Percentiles rank a stretch among this genome's conserved stretches.
phyloP scores from a whole-genome alignment of 2,329 filamentous ascomycete genomes.

The Coniosporium tulheliwenetii region DNA sequence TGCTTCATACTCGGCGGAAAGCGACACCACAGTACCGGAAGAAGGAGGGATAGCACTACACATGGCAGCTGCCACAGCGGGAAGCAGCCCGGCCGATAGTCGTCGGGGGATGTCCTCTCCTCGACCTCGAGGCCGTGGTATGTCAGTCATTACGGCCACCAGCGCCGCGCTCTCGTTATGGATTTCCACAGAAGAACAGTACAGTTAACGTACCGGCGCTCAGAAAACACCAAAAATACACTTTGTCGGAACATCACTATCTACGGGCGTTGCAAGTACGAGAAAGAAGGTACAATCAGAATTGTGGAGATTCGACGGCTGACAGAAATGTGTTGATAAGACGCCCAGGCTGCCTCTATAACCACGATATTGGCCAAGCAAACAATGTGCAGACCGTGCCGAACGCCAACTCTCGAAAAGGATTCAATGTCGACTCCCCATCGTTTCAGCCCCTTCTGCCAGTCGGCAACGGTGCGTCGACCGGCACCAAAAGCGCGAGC shows the following conservation, averaged over 20 bases:
- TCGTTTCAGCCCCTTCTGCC: constrained; percentile 66
- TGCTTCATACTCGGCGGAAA: no score
- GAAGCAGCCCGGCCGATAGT: constrained; percentile 19
- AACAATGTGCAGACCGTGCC: no score
- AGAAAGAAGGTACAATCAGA: constrained; percentile 51
- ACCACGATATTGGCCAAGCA: no score
- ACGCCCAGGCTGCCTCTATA: no score
- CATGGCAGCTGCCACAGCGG: neutral
- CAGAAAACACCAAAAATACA: constrained; percentile 48
- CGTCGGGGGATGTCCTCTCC: constrained; percentile 25
- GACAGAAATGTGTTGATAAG: neutral
- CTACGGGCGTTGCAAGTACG: constrained; percentile 83
- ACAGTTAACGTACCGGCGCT: constrained; percentile 13
- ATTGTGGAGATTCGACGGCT: neutral
- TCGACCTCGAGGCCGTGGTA: constrained; percentile 27
- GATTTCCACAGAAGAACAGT: constrained; percentile 26
- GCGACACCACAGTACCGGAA: no score
- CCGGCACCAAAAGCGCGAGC: constrained; percentile 48
- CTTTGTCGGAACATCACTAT: constrained; percentile 86
- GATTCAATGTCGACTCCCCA: constrained; percentile 88
- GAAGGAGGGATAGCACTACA: no score
- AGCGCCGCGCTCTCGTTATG: neutral
- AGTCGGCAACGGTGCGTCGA: constrained; percentile 29
- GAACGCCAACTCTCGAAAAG: constrained; percentile 39
- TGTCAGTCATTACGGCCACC: constrained; percentile 5